These are phyloP conservation scores for Penicillium daleae DNA, from an alignment of 495 filamentous ascomycete genomes.

Conservation along the genomic window DNA sequence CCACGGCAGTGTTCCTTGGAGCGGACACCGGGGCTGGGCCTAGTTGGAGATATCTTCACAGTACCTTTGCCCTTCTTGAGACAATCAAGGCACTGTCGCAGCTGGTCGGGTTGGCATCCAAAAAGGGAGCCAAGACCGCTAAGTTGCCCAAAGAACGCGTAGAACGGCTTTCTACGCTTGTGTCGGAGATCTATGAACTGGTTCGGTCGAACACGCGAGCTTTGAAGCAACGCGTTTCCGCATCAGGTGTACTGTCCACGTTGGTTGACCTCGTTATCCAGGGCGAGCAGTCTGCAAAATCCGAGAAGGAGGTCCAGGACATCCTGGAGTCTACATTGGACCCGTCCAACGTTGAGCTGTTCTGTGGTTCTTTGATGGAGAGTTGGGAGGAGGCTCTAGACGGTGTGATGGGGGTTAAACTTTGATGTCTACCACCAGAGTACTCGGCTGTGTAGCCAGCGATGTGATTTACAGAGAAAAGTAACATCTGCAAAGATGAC, in stretches of 20 bases:
- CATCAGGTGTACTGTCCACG: slow-evolving; percentile 41
- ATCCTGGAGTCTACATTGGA: slow-evolving; percentile 42
- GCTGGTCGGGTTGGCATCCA: slow-evolving; percentile 33
- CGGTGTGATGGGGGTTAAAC: slow-evolving; percentile 39
- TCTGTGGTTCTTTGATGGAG: slow-evolving; percentile 50
- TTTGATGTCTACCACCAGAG: slow-evolving; percentile 22
- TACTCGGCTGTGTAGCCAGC: background rate
- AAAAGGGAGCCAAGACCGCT: slow-evolving; percentile 37
- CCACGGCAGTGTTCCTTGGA: slow-evolving; percentile 32
- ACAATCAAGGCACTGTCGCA: slow-evolving; percentile 44
- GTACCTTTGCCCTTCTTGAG: slow-evolving; percentile 41
- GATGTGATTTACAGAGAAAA: slow-evolving; percentile 1
- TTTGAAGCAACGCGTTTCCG: slow-evolving; percentile 43
- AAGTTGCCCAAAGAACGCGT: slow-evolving; percentile 43
- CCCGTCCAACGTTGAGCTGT: slow-evolving; percentile 42
- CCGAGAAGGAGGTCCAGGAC: slow-evolving; percentile 35
- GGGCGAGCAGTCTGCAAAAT: slow-evolving; percentile 29
- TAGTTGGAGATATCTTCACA: slow-evolving; percentile 48
- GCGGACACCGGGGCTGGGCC: slow-evolving; percentile 36
- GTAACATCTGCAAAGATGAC: background rate
- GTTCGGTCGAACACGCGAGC: slow-evolving; percentile 39
- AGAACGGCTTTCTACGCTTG: slow-evolving; percentile 30
- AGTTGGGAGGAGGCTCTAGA: slow-evolving; percentile 52
- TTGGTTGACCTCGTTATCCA: slow-evolving; percentile 42
- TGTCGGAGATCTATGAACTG: slow-evolving; percentile 37